Percentiles rank a stretch among this genome's conserved stretches.
Evolutionary conservation across 176 grass and related monocot species (phyloP).

Genomic region (Cenchrus purpureus): DNA sequence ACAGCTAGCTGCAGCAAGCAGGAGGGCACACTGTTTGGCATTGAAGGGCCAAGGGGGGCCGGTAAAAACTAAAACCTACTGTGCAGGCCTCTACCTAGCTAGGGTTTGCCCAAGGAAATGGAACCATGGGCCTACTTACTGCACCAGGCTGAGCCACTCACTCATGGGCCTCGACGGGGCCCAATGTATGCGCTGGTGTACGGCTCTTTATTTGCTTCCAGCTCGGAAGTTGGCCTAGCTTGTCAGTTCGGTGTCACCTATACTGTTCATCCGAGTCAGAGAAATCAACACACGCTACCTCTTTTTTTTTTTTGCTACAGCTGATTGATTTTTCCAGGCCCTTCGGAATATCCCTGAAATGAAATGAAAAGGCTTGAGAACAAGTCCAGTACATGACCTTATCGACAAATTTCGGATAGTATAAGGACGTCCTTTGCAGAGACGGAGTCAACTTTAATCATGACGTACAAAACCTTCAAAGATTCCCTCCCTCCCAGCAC

Average conservation of each 20-base stretch:
- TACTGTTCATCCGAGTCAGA: slow-evolving; percentile 35
- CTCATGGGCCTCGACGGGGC: slow-evolving; percentile 15
- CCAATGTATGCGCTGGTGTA: not conserved
- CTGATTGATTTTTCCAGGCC: not conserved
- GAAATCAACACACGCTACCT: slow-evolving; percentile 6
- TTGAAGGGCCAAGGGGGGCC: slow-evolving; percentile 10
- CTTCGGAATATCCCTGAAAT: not conserved
- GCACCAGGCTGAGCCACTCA: slow-evolving; percentile 3
- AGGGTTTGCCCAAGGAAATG: slow-evolving; percentile 8
- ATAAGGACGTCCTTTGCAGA: not conserved
- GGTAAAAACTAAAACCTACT: slow-evolving; percentile 2
- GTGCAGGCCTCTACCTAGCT: not conserved
- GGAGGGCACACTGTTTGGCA: slow-evolving; percentile 17
- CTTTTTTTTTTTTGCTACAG: not conserved
- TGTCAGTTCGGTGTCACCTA: not conserved
- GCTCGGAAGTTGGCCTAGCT: not conserved
- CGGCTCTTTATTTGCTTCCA: not conserved
- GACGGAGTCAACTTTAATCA: not conserved
- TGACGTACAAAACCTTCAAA: not conserved
- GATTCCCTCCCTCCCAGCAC: not conserved
- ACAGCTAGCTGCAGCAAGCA: not conserved
- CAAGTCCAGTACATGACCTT: not conserved
- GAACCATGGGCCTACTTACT: not conserved
- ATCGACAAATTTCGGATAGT: not conserved
- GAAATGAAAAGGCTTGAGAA: not conserved